A percentile compares a stretch with the other conserved stretches of the same genome.
Evolutionary conservation across 176 grass and related monocot species (phyloP).

Genomic region (Juncus effusus): DNA sequence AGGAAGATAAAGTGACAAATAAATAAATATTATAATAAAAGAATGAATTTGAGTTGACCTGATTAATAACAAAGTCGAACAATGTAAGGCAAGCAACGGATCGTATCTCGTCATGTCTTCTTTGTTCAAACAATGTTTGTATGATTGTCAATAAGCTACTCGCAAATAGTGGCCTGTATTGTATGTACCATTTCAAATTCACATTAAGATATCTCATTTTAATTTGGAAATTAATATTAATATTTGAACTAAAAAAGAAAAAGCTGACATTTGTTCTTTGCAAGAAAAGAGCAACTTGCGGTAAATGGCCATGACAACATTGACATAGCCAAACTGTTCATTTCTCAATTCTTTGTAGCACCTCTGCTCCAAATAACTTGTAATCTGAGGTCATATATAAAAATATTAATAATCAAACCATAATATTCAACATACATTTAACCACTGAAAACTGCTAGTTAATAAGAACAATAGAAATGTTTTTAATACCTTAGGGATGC

Average conservation of each 20-base stretch:
- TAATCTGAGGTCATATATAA: conserved; percentile 63
- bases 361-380: conserved; percentile 83
- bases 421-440: conserved; percentile 3
- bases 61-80: conserved; percentile 93
- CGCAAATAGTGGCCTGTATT: conserved; percentile 77
- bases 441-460: neutral
- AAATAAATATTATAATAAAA: too few species aligned
- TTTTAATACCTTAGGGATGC: conserved; percentile 61
- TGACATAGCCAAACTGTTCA: conserved; percentile 76
- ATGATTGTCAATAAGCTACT: conserved; percentile 87
- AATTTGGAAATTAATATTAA: conserved; percentile 11
- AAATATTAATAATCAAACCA: conserved; percentile 4
- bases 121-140: conserved; percentile 94
- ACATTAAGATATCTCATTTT: conserved; percentile 22
- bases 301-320: conserved; percentile 91
- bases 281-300: conserved; percentile 79
- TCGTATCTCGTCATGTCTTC: conserved; percentile 80
- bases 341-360: conserved; percentile 89
- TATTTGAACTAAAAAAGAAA: conserved; percentile 5
- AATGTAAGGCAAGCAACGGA: conserved; percentile 85
- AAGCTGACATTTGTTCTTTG: conserved; percentile 88
- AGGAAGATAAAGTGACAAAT: conserved; percentile 24
- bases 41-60: conserved; percentile 33
- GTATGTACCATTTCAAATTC: conserved; percentile 23
- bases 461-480: neutral